A percentile compares a stretch with the other conserved stretches of the same genome.
Conservation (phyloP, 495 filamentous ascomycete genomes). For the Hyaloscypha bicolor region DNA sequence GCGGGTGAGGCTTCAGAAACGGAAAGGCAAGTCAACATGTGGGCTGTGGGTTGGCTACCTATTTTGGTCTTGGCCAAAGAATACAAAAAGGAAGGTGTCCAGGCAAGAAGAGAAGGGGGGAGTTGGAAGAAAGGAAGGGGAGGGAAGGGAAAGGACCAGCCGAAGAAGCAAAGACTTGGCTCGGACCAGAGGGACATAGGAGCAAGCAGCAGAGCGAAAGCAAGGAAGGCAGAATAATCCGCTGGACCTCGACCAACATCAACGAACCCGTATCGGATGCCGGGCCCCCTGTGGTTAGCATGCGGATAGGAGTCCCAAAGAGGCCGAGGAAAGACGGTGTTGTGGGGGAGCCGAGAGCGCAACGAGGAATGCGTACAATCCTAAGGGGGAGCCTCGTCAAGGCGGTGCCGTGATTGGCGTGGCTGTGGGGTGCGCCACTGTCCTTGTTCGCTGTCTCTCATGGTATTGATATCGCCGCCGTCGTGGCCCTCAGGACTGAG, state of each 20-base stretch:
- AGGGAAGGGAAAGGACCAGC: neutral
- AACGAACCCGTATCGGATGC: neutral
- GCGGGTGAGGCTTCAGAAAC: slow-evolving; percentile 11
- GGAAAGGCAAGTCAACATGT: neutral
- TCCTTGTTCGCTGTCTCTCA: neutral
- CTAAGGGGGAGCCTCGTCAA: neutral
- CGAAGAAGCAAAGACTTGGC: neutral
- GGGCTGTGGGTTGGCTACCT: neutral
- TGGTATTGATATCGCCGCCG: neutral
- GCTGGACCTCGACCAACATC: neutral
- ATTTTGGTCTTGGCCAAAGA: neutral
- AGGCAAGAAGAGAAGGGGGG: slow-evolving; percentile 4
- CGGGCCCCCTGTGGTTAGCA: neutral
- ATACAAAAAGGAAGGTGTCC: slow-evolving; percentile 3
- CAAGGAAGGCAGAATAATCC: neutral
- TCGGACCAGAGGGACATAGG: neutral
- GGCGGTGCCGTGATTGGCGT: neutral
- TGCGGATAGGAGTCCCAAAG: neutral
- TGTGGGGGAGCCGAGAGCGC: neutral
- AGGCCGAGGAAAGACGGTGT: neutral
- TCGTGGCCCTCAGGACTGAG: neutral
- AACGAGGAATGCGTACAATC: neutral
- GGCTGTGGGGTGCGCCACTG: neutral
- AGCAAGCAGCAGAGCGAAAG: neutral
- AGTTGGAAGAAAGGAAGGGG: neutral